Conservation (phyloP, 2,329 filamentous ascomycete species). For the Apiospora hydei region DNA sequence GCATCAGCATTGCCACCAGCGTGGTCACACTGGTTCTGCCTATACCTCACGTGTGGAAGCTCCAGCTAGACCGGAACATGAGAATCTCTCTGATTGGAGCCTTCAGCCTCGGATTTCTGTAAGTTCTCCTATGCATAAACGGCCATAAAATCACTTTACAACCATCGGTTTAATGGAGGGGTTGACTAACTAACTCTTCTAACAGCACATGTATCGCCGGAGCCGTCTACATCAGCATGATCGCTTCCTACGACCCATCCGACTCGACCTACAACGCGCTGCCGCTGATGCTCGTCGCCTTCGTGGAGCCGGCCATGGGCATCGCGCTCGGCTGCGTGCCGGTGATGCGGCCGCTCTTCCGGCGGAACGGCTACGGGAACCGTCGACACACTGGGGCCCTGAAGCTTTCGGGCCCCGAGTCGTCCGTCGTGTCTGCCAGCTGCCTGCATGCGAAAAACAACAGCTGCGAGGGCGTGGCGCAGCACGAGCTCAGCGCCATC, state of each 20-base stretch:
- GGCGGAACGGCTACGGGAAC: neutral
- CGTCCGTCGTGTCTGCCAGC: neutral
- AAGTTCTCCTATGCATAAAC: conserved; percentile 7
- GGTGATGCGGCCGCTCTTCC: conserved; percentile 20
- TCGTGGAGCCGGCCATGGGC: conserved; percentile 22
- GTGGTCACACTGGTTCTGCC: conserved; percentile 30
- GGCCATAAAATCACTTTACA: too few species aligned
- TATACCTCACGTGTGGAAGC: conserved; percentile 31
- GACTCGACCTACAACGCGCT: conserved; percentile 24
- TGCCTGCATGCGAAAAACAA: neutral
- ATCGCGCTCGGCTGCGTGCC: conserved; percentile 24
- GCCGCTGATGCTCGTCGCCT: conserved; percentile 15
- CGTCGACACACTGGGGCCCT: neutral
- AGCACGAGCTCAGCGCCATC: neutral
- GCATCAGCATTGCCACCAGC: conserved; percentile 26
- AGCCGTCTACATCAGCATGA: conserved; percentile 15
- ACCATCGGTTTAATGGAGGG: too few species aligned
- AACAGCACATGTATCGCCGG: conserved; percentile 19
- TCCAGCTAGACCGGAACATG: conserved; percentile 28
- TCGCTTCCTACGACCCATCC: conserved; percentile 15
- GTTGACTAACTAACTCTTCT: neutral
- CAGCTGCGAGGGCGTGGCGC: neutral
- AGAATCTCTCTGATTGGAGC: conserved; percentile 31
- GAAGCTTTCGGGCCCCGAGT: neutral
- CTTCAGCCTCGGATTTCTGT: conserved; percentile 36